Evolutionary conservation across 2,329 filamentous ascomycete genomes (phyloP), one percentile per base, ranked within the genome.

Genomic region (Lachnum nothofagi): DNA sequence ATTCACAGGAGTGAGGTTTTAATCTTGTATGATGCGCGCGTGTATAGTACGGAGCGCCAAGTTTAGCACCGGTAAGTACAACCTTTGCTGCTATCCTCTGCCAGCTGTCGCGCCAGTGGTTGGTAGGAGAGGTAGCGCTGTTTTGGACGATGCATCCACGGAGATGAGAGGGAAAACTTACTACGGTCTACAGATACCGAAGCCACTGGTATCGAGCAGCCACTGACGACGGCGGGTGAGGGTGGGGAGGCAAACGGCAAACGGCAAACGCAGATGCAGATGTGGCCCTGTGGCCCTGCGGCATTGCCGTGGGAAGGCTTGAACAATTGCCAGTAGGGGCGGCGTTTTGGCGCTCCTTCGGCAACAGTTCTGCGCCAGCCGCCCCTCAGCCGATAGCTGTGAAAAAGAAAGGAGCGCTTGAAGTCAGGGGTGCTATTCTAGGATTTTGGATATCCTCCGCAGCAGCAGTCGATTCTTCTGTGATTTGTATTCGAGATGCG

Each of bases 181-280:
- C 19, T n/a, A 16, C 16, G 35, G 16, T 44, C 40, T 27, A 34
- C 10, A 46, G 38, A 52, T 35, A 46, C 46, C 34, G 27, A 54
- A 60, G 57, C 57, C 54, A 59, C 54, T 41, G 52, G 52, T 54
- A 56, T 54, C 53, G 51, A 53, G 40, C 46, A 57, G 49, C 55
- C 56, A 58, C 48, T 53, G 52, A 54, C 29, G 35, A 39, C 35
- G 23, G 46, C 42, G n/a, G 31, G 34, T 19, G 34, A 16, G 34
- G 25, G 51, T 40, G 53, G 44, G 51, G 48, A 52, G 49, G 47
- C 44, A 53, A 51, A 44, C 31, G n/a, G n/a, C 42, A 43, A 16
- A 19, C 35, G 35, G 35, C 43, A 31, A 19, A 45, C 27, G 46
- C 38, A 50, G 49, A 44, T 49, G 46, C 33, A 44, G 35, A 42